Base-by-base conservation (phyloP, 345 rosid species). In the Rubroshorea leprosula region DNA sequence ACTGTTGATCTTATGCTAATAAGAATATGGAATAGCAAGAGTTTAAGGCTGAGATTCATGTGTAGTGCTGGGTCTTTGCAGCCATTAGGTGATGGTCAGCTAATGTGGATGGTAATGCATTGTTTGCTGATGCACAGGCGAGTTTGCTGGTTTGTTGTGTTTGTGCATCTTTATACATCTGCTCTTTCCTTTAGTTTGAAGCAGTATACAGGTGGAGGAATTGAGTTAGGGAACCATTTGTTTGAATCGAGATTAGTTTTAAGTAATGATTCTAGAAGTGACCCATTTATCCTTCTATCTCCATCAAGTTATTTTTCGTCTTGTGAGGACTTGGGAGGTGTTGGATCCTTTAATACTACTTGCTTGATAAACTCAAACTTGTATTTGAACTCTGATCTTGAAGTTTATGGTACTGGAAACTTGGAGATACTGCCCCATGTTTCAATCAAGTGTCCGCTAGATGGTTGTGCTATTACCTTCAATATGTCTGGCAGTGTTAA, bases 331-430 rank as follows among this genome's bases (percentile, higher is more conserved):
- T 71, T 93, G 27, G 82, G 68, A 58, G 99, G 99, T 55, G 93
- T 89, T 58, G 99, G 99, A 69, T 84, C 87, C 5, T 75, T 93
- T 61, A 70, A 93, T 75, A 84, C 94, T 6, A 86, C 94, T 6
- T 93, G 99, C 67, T 75, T 80, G 70, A 69, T 89, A 51, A 86
- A 78, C 65, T 82, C 95, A 48, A 79, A 89, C 73, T 68, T 86
- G 80, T 68, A 64, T 58, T 64, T 83, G 47, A 71, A 69, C 67
- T 82, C 89, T 31, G 86, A 89, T 78, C 56, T 83, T 56, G 72
- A 74, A 49, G 63, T 83, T 2, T 75, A 78, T 54, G 98, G 96
- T 20, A 70, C 52, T 6, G 98, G 98, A 48, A 84, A 74, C 73
- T 72, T 92, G 5, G 89, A 80, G 70, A 84, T 92, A 69, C 89